phyloP scores from a whole-genome alignment of 495 filamentous ascomycete genomes.

The Hypoxylon crocopeplum region DNA sequence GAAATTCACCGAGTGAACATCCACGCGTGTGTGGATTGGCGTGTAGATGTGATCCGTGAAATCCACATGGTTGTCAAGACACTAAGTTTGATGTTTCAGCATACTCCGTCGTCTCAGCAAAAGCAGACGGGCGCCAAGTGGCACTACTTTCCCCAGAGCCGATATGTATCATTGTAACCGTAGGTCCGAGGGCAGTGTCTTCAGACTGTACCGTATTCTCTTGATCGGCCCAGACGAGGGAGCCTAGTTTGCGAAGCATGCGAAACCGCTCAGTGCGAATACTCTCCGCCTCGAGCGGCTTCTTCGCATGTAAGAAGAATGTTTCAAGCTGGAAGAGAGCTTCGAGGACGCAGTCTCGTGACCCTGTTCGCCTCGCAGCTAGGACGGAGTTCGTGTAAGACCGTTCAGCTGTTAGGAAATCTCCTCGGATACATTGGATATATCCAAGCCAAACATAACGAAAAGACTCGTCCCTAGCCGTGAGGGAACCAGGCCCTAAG shows the following conservation, averaged over 20 bases:
- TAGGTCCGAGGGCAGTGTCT: conserved; percentile 6
- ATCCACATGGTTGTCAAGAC: too few relatives aligned
- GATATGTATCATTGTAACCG: conserved; percentile 33
- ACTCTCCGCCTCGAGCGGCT: conserved; percentile 33
- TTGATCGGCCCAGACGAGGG: conserved; percentile 37
- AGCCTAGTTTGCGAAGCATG: conserved; percentile 27
- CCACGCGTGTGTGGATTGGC: too few relatives aligned
- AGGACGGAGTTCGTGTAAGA: conserved; percentile 36
- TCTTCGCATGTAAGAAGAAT: conserved; percentile 36
- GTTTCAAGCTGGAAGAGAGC: conserved; percentile 41
- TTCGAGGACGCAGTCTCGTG: conserved; percentile 39
- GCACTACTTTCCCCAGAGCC: conserved; percentile 31
- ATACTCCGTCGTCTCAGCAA: conserved; percentile 31
- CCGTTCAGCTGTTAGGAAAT: conserved; percentile 24
- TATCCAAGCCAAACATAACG: conserved; percentile 43
- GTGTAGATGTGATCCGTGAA: too few relatives aligned
- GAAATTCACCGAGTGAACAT: too few relatives aligned
- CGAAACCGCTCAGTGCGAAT: conserved; percentile 36
- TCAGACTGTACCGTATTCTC: background rate
- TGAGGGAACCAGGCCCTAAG: conserved; percentile 23
- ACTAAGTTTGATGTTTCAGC: background rate
- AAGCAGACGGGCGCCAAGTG: conserved; percentile 37
- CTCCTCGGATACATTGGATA: conserved; percentile 35
- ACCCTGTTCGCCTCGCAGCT: conserved; percentile 39
- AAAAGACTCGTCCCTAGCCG: conserved; percentile 38